phyloP scores from a whole-genome alignment of 2,329 filamentous ascomycete genomes.

The Pseudogymnoascus sp. region DNA sequence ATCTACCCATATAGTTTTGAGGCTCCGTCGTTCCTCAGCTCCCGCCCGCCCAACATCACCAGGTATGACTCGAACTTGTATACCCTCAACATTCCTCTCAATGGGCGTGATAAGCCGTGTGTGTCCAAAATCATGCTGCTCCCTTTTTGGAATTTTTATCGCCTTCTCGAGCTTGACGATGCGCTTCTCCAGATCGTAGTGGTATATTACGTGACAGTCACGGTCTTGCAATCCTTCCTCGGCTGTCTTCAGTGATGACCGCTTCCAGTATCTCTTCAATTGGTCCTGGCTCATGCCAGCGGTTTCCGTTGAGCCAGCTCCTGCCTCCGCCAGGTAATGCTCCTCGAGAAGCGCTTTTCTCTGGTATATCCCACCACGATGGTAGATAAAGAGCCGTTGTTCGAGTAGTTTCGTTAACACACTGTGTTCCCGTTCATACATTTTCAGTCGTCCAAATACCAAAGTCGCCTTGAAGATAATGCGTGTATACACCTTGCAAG shows the following conservation, averaged over 20 bases:
- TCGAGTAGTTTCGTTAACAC: constrained; percentile 66
- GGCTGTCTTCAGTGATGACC: constrained; percentile 68
- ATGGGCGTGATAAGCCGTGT: constrained; percentile 67
- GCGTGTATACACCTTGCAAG: constrained; percentile 86
- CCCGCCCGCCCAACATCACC: not conserved
- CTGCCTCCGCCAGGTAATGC: constrained; percentile 67
- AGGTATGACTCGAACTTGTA: constrained; percentile 45
- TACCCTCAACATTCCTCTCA: constrained; percentile 67
- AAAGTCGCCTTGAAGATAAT: constrained; percentile 82
- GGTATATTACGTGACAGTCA: constrained; percentile 83
- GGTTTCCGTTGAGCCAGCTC: constrained; percentile 23
- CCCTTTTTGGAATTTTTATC: constrained; percentile 70
- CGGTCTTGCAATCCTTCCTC: constrained; percentile 79
- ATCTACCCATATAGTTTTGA: constrained; percentile 84
- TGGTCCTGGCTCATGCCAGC: constrained; percentile 32
- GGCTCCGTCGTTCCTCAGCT: constrained; percentile 48
- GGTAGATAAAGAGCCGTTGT: constrained; percentile 77
- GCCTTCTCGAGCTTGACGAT: constrained; percentile 83
- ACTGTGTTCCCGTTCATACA: constrained; percentile 67
- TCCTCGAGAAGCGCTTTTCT: constrained; percentile 91
- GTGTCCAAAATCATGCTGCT: constrained; percentile 90
- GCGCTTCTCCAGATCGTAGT: constrained; percentile 90
- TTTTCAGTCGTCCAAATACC: constrained; percentile 72
- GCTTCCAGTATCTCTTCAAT: constrained; percentile 77
- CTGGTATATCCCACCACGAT: constrained; percentile 90